phyloP scores from a whole-genome alignment of 2,329 filamentous ascomycete species.

The Ophiocordyceps camponoti-rufipedis region DNA sequence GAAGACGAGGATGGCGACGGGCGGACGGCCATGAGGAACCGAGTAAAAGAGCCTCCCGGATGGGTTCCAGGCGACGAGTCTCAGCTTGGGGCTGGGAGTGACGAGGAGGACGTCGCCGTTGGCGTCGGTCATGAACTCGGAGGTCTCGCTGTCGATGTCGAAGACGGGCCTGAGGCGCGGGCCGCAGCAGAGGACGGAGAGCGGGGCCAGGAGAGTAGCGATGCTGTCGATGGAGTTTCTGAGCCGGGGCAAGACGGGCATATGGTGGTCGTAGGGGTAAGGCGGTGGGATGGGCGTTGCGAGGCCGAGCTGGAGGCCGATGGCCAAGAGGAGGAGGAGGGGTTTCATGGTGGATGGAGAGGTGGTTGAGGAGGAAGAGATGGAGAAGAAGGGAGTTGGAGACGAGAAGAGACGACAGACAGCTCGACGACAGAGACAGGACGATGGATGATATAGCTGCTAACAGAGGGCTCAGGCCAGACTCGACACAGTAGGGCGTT shows the following conservation, averaged over 20 bases:
- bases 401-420: not conserved
- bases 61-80: not conserved
- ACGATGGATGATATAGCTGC: no score
- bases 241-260: no score
- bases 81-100: not conserved
- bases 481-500: no score
- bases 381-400: not conserved
- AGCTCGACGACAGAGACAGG: no score
- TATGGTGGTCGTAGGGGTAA: no score
- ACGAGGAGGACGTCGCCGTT: slow-evolving; percentile 5
- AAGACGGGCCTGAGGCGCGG: slow-evolving; percentile 4
- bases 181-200: slow-evolving; percentile 1
- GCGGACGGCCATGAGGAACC: slow-evolving; percentile 4
- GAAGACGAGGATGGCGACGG: slow-evolving; percentile 4
- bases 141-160: slow-evolving; percentile 1
- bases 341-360: no score
- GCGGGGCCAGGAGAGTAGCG: not conserved
- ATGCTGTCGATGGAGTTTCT: no score
- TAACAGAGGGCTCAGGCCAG: no score
- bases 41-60: not conserved
- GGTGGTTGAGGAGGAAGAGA: not conserved
- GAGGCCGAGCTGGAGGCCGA: no score
- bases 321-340: no score
- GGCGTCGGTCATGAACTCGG: slow-evolving; percentile 3
- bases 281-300: no score